A percentile compares a stretch with the other conserved stretches of the same genome.
phyloP scores from a whole-genome alignment of 306 rosid species.

The Malus asiatica region DNA sequence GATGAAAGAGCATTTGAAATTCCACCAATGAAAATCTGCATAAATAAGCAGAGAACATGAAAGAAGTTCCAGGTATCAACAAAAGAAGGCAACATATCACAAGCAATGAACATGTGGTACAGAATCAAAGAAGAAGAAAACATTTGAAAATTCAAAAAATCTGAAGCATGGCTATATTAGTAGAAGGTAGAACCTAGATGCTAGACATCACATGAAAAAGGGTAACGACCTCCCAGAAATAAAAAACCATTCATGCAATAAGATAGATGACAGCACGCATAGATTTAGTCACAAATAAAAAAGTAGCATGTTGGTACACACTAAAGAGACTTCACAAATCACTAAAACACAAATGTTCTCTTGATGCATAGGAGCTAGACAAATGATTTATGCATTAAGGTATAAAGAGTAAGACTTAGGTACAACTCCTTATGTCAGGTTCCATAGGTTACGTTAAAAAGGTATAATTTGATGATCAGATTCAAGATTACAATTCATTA shows the following conservation, averaged over 20 bases:
- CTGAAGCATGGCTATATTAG: no score
- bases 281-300: not conserved
- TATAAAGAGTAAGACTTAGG: no score
- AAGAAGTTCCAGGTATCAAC: not conserved
- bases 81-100: not conserved
- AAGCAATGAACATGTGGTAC: not conserved
- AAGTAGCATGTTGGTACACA: not conserved
- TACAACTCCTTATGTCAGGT: no score
- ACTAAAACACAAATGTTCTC: not conserved
- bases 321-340: not conserved
- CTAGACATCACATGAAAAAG: not conserved
- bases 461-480: no score
- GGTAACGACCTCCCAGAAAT: not conserved
- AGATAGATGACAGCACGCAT: not conserved
- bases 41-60: slow-evolving; percentile 6
- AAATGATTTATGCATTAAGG: no score
- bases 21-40: slow-evolving; percentile 89
- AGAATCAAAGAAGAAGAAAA: not conserved
- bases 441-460: no score
- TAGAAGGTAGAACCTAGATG: not conserved
- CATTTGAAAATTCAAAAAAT: not conserved
- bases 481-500: no score
- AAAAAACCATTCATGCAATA: not conserved
- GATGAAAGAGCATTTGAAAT: slow-evolving; percentile 66
- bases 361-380: not conserved